These are phyloP conservation scores for Cladorrhinum samala DNA, from an alignment of 495 filamentous ascomycete genomes.

Conservation along the genomic window DNA sequence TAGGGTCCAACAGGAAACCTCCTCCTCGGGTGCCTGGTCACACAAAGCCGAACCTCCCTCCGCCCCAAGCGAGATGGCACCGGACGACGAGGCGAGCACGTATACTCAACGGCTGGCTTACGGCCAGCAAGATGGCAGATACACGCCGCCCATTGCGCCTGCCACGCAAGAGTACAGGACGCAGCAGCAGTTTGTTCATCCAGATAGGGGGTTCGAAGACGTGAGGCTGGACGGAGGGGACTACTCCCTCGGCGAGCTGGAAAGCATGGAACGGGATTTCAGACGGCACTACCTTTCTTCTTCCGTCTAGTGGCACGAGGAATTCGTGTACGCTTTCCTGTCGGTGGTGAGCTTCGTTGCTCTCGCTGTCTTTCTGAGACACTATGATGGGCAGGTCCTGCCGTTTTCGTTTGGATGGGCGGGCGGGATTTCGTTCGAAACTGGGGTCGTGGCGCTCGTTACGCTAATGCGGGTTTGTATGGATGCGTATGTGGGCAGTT, in stretches of 20 bases:
- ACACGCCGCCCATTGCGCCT: neutral
- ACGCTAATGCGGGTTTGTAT: conserved; percentile 29
- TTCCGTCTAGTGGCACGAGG: conserved; percentile 30
- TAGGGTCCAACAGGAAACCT: neutral
- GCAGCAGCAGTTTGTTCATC: too few species aligned
- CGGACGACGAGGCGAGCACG: neutral
- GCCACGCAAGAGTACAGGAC: neutral
- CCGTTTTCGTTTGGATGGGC: conserved; percentile 18
- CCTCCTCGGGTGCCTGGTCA: neutral
- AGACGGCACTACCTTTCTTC: neutral
- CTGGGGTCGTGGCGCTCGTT: conserved; percentile 30
- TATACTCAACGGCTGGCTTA: neutral
- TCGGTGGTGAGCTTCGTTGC: conserved; percentile 19
- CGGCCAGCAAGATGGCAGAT: neutral
- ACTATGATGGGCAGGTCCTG: conserved; percentile 25
- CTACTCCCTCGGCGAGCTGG: neutral
- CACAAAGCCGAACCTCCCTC: conserved; percentile 2
- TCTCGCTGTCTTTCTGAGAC: conserved; percentile 21
- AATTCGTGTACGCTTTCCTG: conserved; percentile 27
- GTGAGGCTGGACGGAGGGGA: neutral
- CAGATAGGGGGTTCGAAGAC: neutral
- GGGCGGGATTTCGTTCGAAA: conserved; percentile 23
- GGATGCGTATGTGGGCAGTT: conserved; percentile 27
- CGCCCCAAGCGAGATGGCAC: neutral
- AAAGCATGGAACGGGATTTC: neutral